These are phyloP conservation scores for Proteromonas lacertae DNA, from an alignment of 352 stramenopile genomes.

Conservation along the genomic window DNA sequence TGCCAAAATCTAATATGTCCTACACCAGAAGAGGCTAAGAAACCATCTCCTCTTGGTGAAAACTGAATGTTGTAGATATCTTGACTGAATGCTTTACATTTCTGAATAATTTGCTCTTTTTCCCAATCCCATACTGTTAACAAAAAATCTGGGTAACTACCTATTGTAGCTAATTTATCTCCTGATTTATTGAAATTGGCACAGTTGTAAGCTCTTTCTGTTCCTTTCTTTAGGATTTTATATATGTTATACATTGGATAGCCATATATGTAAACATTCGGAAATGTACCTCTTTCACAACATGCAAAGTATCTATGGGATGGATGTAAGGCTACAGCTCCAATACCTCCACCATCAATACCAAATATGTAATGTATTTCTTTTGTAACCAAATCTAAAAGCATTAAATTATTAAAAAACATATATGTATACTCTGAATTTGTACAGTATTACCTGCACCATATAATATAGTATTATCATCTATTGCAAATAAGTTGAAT, in stretches of 20 bases:
- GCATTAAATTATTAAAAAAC: constrained; percentile 6
- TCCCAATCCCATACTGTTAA: constrained; percentile 65
- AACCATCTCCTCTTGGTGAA: constrained; percentile 33
- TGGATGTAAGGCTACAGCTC: constrained; percentile 11
- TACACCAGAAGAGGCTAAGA: constrained; percentile 50
- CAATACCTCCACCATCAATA: constrained; percentile 8
- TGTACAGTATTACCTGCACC: neutral
- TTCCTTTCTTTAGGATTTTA: constrained; percentile 29
- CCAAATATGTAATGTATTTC: constrained; percentile 6
- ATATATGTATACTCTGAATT: constrained; percentile 3
- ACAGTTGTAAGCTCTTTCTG: constrained; percentile 25
- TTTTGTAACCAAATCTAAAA: constrained; percentile 8
- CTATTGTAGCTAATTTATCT: constrained; percentile 45
- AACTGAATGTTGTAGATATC: constrained; percentile 62
- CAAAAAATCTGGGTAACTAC: constrained; percentile 37
- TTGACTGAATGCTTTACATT: constrained; percentile 64
- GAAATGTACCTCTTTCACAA: constrained; percentile 38
- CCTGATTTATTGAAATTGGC: constrained; percentile 23
- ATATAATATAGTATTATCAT: neutral
- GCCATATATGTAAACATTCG: constrained; percentile 38
- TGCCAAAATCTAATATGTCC: constrained; percentile 75
- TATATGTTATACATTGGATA: constrained; percentile 20
- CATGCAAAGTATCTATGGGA: constrained; percentile 29
- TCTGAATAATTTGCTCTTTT: constrained; percentile 38
- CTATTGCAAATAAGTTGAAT: neutral